A percentile compares a stretch with the other conserved stretches of the same genome.
These are phyloP conservation scores for Fraxinus greggii DNA, from an alignment of 305 asterid species.

Conservation along the genomic window DNA sequence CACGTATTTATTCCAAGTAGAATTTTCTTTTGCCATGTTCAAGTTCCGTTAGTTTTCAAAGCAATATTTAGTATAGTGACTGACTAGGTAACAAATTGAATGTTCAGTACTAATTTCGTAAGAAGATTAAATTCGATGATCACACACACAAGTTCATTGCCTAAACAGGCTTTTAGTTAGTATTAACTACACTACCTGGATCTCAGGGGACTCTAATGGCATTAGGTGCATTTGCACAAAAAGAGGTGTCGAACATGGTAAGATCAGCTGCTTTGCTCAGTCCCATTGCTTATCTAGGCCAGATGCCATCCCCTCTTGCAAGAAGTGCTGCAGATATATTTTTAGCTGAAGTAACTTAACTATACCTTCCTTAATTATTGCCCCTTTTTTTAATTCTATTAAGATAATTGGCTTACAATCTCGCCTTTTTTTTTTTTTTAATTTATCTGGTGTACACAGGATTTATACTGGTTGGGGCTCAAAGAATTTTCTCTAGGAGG, in stretches of 20 bases:
- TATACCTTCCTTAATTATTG: not conserved
- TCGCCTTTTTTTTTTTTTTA: not conserved
- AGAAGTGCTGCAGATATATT: slow-evolving; percentile 53
- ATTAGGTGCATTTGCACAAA: slow-evolving; percentile 59
- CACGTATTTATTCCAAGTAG: not conserved
- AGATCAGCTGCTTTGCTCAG: slow-evolving; percentile 69
- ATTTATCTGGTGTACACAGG: slow-evolving; percentile 26
- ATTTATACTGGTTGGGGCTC: slow-evolving; percentile 62
- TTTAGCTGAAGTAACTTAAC: slow-evolving; percentile 49
- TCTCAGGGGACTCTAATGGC: slow-evolving; percentile 82
- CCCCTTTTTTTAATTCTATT: not conserved
- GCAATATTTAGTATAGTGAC: too few species aligned
- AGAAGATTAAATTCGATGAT: not conserved
- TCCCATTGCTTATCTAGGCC: slow-evolving; percentile 66
- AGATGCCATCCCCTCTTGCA: slow-evolving; percentile 58
- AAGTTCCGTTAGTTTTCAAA: not conserved
- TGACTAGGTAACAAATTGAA: too few species aligned
- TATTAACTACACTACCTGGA: not conserved
- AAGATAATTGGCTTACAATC: not conserved
- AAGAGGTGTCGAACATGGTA: slow-evolving; percentile 40
- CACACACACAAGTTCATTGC: too few species aligned
- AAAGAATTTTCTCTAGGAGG: slow-evolving; percentile 56
- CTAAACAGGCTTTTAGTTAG: not conserved
- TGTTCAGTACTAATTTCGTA: too few species aligned
- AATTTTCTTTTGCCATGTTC: too few species aligned